Evolutionary conservation across 257 asterid genomes (phyloP).

Genomic region (Cinchona pubescens): DNA sequence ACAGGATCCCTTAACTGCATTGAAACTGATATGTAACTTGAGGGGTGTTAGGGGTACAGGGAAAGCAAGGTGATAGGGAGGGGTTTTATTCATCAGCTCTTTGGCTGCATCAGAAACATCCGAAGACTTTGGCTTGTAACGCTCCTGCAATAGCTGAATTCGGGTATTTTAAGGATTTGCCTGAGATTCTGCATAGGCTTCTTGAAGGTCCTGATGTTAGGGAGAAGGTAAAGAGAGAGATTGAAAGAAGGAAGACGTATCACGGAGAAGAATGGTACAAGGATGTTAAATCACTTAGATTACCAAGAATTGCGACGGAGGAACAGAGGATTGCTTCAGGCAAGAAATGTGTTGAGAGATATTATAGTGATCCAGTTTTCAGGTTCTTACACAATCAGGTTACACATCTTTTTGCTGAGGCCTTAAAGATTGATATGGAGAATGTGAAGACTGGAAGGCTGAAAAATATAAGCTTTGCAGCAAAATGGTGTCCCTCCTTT

Average conservation of each 20-base stretch:
- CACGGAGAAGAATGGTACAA: background rate
- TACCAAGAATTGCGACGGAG: constrained; percentile 10
- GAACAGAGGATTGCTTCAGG: constrained; percentile 20
- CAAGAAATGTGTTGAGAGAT: constrained; percentile 32
- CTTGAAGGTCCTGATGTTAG: constrained; percentile 25
- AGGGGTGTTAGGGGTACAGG: constrained; percentile 28
- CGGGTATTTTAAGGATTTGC: constrained; percentile 26
- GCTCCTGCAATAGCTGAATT: constrained; percentile 17
- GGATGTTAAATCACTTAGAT: background rate
- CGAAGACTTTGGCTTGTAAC: constrained; percentile 20
- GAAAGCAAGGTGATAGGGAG: constrained; percentile 21
- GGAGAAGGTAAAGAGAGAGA: background rate
- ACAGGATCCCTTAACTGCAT: constrained; percentile 15
- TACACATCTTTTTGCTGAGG: constrained; percentile 33
- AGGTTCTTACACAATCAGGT: constrained; percentile 40
- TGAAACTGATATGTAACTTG: constrained; percentile 23
- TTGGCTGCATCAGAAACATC: constrained; percentile 22
- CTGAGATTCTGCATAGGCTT: constrained; percentile 26
- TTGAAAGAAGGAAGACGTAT: background rate
- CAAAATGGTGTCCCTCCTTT: constrained; percentile 54
- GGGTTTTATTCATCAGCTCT: constrained; percentile 24
- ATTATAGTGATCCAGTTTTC: constrained; percentile 29
- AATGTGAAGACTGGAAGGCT: constrained; percentile 28
- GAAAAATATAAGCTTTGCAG: constrained; percentile 39
- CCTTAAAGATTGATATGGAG: constrained; percentile 37